Base-by-base conservation (phyloP, 75 land plant genomes). In the Azolla pinnata region DNA sequence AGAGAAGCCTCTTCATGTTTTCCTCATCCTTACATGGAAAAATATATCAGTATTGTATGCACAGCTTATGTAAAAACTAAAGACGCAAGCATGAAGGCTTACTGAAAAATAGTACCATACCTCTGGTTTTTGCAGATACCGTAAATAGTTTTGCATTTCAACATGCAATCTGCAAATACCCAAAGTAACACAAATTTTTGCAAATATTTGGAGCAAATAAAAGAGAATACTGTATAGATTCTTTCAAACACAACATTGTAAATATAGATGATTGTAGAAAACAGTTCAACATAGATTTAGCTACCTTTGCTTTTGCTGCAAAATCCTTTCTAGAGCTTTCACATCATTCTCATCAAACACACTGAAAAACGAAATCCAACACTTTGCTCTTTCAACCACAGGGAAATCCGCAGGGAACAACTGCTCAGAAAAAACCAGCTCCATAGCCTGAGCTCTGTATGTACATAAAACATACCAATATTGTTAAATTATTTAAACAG, bases 291-390 rank as follows among this genome's bases (percentile, higher is more conserved):
- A 20, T 3, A 9, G 19, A 47, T 47, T 20, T 26, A 24, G 24
- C 24, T 25, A 87, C 91, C 91, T 78, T 67, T 84, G 81, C 56
- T 87, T 87, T 50, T 81, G 87, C 62, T 60, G 67, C 29, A 87
- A 68, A 35, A 87, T 71, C 65, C 75, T 72, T 57, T 83, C 88
- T 10, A 87, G 65, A 53, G 84, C 88, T 63, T 84, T 84, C 0
- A 65, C 58, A 34, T 84, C 88, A 64, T 76, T 60, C 49, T 73
- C 80, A 28, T 84, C 92, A 70, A 87, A 77, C 20, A 28, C 67
- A 20, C 79, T 65, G 55, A 79, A 84, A 35, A 67, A 23, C 44
- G 35, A 52, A 29, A 87, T 53, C 92, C 88, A 87, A 45, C 72
- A 79, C 61, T 68, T 68, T 45, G 79, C 81, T 47, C 58, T 76